These are phyloP conservation scores for Hypoxylon intermedium DNA, from an alignment of 495 filamentous ascomycete genomes.

Conservation along the genomic window DNA sequence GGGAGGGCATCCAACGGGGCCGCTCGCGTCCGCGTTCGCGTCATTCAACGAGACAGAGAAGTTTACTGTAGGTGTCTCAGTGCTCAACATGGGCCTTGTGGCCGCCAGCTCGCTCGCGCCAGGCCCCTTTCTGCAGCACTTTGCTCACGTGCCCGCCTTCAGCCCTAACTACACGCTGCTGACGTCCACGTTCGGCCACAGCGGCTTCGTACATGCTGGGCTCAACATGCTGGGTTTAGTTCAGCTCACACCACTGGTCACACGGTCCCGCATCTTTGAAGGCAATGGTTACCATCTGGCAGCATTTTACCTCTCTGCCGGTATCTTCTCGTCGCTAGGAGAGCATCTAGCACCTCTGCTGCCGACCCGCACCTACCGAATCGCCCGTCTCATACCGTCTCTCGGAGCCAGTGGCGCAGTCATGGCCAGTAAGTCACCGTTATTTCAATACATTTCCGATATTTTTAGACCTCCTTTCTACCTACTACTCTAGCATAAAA, in stretches of 20 bases:
- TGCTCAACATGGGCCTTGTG: conserved; percentile 19
- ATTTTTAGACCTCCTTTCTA: background rate
- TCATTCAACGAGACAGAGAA: conserved; percentile 16
- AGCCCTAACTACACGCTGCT: conserved; percentile 38
- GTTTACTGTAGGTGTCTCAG: conserved; percentile 11
- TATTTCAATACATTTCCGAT: background rate
- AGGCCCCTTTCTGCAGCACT: background rate
- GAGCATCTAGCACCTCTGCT: conserved; percentile 25
- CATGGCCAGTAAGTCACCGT: conserved; percentile 26
- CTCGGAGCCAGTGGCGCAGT: conserved; percentile 34
- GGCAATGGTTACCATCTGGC: conserved; percentile 39
- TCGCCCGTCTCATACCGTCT: conserved; percentile 1
- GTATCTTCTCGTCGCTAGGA: conserved; percentile 36
- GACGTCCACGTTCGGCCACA: conserved; percentile 40
- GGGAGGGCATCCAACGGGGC: background rate
- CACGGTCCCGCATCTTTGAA: conserved; percentile 22
- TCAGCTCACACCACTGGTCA: conserved; percentile 22
- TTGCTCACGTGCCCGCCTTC: conserved; percentile 24
- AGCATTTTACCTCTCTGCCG: conserved; percentile 43
- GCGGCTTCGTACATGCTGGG: conserved; percentile 25
- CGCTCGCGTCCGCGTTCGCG: conserved; percentile 6
- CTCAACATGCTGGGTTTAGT: conserved; percentile 33
- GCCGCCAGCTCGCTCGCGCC: conserved; percentile 11
- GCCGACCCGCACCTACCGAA: conserved; percentile 13
- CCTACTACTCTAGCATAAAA: too few species aligned